Percentiles rank a stretch among this genome's conserved stretches.
phyloP scores from a whole-genome alignment of 2,329 filamentous ascomycete species.

The Paramyrothecium roridum region DNA sequence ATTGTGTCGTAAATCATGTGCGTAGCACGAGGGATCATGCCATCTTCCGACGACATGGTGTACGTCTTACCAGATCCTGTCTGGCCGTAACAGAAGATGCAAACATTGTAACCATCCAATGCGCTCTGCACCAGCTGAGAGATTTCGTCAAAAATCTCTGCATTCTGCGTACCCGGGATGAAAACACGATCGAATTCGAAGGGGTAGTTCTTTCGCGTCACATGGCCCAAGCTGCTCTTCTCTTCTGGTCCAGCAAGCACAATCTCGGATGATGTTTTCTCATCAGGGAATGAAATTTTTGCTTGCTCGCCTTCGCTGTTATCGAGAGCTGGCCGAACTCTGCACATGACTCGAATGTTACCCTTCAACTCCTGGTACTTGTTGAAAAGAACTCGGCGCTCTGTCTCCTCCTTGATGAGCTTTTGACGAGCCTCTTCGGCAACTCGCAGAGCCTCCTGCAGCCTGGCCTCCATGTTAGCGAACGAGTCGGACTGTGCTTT shows the following conservation, averaged over 20 bases:
- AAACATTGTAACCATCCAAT: conserved; percentile 96
- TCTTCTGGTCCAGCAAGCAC: conserved; percentile 80
- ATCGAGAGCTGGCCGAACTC: conserved; percentile 74
- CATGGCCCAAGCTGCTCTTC: conserved; percentile 72
- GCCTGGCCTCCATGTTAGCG: conserved; percentile 72
- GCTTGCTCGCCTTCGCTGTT: conserved; percentile 62
- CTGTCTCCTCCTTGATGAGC: conserved; percentile 84
- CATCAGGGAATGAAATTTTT: conserved; percentile 74
- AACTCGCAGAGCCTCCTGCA: conserved; percentile 71
- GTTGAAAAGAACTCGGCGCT: conserved; percentile 90
- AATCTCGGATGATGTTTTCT: conserved; percentile 85
- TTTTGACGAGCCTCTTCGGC: conserved; percentile 74
- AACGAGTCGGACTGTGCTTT: conserved; percentile 87
- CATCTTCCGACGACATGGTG: conserved; percentile 88
- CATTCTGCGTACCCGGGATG: conserved; percentile 70
- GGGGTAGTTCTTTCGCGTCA: conserved; percentile 74
- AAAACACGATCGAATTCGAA: conserved; percentile 97
- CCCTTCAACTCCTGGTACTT: conserved; percentile 97
- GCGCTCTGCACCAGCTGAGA: conserved; percentile 95
- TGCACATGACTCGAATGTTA: conserved; percentile 97
- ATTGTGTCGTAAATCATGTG: conserved; percentile 92
- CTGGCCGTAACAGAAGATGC: conserved; percentile 98
- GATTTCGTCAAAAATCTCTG: conserved; percentile 91
- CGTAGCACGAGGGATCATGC: conserved; percentile 93
- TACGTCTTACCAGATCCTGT: conserved; percentile 96